Conservation (phyloP, 805 yeast species). For the Candida pini region DNA sequence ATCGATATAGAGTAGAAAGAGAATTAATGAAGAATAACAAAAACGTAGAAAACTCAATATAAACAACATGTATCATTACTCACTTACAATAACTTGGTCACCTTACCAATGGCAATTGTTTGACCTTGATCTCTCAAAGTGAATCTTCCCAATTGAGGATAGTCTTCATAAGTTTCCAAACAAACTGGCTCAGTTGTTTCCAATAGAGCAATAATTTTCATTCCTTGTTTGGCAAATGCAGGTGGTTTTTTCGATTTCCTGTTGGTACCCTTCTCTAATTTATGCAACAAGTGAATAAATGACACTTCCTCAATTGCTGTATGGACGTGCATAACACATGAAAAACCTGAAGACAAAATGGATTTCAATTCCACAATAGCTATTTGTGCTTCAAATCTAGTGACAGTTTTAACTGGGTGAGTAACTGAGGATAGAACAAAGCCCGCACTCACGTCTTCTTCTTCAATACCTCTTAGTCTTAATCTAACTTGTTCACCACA, state of each 20-base stretch:
- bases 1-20: too few species aligned
- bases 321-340: conserved; percentile 98
- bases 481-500: conserved; percentile 98
- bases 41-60: neutral
- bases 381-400: conserved; percentile 89
- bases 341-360: conserved; percentile 89
- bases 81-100: conserved; percentile 70
- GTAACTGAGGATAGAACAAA: conserved; percentile 82
- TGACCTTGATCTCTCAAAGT: conserved; percentile 98
- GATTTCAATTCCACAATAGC: conserved; percentile 96
- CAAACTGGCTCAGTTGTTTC: conserved; percentile 87
- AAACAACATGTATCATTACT: neutral
- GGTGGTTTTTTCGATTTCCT: conserved; percentile 96
- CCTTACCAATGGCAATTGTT: conserved; percentile 97
- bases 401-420: conserved; percentile 87
- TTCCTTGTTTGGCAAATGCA: conserved; percentile 97
- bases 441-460: conserved; percentile 91
- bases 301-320: conserved; percentile 96
- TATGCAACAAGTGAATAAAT: conserved; percentile 77
- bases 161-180: conserved; percentile 86
- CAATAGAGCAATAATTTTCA: conserved; percentile 92
- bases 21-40: too few species aligned
- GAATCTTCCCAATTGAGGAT: conserved; percentile 96
- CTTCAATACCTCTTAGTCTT: conserved; percentile 92
- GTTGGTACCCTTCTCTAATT: conserved; percentile 94